Evolutionary conservation across 1,284 basidiomycete species (phyloP), one percentile per base, ranked within the genome.

Genomic region (Fomitiporia mediterranea): DNA sequence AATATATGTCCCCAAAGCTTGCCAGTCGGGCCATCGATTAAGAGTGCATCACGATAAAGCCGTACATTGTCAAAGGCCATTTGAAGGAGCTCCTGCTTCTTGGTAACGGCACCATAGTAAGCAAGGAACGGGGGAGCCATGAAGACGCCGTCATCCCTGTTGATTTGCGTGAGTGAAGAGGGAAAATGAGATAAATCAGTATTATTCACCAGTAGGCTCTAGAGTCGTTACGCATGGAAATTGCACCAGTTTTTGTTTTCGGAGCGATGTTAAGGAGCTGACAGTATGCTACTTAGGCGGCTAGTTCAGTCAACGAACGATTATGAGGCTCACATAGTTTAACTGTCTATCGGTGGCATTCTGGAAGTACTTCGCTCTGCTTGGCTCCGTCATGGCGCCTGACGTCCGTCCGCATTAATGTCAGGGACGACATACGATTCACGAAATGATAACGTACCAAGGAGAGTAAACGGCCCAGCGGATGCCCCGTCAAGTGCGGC

Each of bases 41-140:
- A 69, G 3, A 81, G 71, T 2, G 73, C 66, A 21, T 79, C 67
- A 9, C 76, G 73, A 55, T 77, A 77, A 0, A 74, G 64, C 1
- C 67, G 59, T 62, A 76, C 79, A 63, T 86, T 80, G 27, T 72
- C 65, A 32, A 80, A 74, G 0, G 74, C 71, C 28, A 73, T 67
- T 27, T 67, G 66, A 4, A 84, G 66, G 2, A 83, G 67, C 0
- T 68, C 69, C 30, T 65, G 58, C 62, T 80, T 74, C 17, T 66
- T 54, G 1, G 71, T 73, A 42, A 75, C 72, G 0, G 73, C 74
- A 9, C 77, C 82, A 55, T 79, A 74, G 60, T 78, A 81, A 0
- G 81, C 81, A 2, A 83, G 66, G 66, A 82, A 83, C 0, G 83
- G 82, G 4, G 80, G 80, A 3, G 77, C 81, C 82, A 85, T 84